Base-by-base conservation (phyloP, 129 eudicot species). In the Flaveria sonorensis region DNA sequence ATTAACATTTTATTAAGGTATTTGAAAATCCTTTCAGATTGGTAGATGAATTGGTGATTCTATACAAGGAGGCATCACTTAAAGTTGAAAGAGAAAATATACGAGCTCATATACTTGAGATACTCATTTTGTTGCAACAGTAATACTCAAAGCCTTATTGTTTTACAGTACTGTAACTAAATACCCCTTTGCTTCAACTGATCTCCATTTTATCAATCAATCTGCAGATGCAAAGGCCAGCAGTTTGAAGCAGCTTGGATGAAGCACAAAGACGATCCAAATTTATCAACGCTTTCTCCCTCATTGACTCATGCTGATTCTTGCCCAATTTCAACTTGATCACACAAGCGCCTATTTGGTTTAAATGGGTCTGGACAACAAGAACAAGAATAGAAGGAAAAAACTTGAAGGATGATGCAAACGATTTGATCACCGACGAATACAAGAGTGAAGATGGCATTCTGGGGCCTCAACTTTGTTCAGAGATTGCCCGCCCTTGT, bases 51-150 rank as follows among this genome's bases (percentile, higher is more conserved):
- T 82, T 91, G 59, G 84, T 90, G 67, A 83, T 70, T 72, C 74
- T 95, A 63, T 88, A 87, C 87, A 95, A 89, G 85, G 96, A 91
- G 68, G 89, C 99, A 72, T 88, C 96, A 40, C 50, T 86, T 39
- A 89, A 83, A 80, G 75, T 78, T 59, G 89, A 76, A 63, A 89
- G 96, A 59, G 90, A 94, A 81, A 88, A 82, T 20, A 91, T 94
- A 68, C 88, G 99, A 59, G 48, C 83, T 24, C 79, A 47, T 20
- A 70, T 86, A 71, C 81, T 81, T 78, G 85, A 87, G 66, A 87
- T 86, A 74, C 82, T 89, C 57, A 73, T 72, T 70, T 80, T 91
- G 73, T 92, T 91, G 24, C 90, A 86, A 67, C 75, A 77, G 99
- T 94, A 87, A 87, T n/a, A 72, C 76, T 48, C 56, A 26, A 24